Percentiles rank a stretch among this genome's conserved stretches.
Evolutionary conservation across 768 basidiomycete species (phyloP).

Genomic region (Lactarius indigo): DNA sequence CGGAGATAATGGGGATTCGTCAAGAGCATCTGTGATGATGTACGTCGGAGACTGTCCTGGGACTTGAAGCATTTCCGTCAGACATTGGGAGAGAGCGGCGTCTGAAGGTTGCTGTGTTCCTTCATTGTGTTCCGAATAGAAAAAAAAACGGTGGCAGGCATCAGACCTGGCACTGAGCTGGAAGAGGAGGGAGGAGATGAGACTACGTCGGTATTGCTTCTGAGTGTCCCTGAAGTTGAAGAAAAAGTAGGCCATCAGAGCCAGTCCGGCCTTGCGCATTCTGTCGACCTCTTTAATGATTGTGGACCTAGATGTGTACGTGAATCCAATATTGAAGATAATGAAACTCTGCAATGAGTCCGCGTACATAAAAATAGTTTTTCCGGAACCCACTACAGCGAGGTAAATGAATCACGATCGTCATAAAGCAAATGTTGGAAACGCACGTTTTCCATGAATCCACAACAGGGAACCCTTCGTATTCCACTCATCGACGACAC

Average conservation of each 20-base stretch:
- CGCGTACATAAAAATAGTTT: conserved; percentile 11
- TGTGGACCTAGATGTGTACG: neutral
- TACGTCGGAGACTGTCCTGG: neutral
- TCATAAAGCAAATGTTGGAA: fast-evolving
- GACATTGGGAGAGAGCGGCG: neutral
- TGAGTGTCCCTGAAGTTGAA: conserved; percentile 6
- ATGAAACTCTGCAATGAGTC: too few relatives aligned
- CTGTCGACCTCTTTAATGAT: conserved; percentile 6
- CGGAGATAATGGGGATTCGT: conserved; percentile 1
- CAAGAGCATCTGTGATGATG: conserved; percentile 6
- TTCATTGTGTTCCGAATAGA: neutral
- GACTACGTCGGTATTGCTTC: neutral
- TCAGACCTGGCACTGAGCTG: conserved; percentile 4
- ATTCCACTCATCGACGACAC: neutral
- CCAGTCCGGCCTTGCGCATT: neutral
- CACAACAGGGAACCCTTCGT: neutral
- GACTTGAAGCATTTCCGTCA: conserved; percentile 1
- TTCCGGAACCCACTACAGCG: neutral
- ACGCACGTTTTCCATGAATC: conserved; percentile 14
- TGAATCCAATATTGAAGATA: neutral
- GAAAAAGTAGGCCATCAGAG: conserved; percentile 9
- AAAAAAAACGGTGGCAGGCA: neutral
- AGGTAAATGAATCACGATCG: neutral
- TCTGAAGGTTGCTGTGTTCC: neutral
- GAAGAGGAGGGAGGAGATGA: conserved; percentile 1